Conservation (phyloP, 495 filamentous ascomycete genomes). For the Tuber aestivum region DNA sequence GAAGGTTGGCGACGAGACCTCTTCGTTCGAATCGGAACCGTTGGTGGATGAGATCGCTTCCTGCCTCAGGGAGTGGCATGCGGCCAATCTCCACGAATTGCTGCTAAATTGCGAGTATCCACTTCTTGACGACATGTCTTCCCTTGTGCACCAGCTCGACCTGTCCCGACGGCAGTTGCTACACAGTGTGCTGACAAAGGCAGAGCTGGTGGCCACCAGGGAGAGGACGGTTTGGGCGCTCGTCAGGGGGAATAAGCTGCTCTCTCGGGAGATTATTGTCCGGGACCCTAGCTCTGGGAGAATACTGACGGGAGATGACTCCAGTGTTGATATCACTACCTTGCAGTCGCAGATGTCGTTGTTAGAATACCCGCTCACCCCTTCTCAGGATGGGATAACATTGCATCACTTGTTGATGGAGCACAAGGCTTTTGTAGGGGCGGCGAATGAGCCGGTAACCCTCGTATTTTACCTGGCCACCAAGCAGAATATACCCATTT, state of each 20-base stretch:
- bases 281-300: constrained; percentile 77
- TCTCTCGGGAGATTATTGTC: constrained; percentile 87
- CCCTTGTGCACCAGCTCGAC: constrained; percentile 72
- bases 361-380: constrained; percentile 67
- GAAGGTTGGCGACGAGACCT: constrained; percentile 93
- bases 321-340: constrained; percentile 80
- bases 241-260: constrained; percentile 85
- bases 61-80: constrained; percentile 95
- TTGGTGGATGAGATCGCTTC: constrained; percentile 96
- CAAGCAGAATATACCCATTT: constrained; percentile 63
- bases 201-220: constrained; percentile 68
- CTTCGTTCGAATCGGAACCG: constrained; percentile 79
- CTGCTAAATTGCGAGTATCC: constrained; percentile 74
- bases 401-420: constrained; percentile 82
- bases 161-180: constrained; percentile 78
- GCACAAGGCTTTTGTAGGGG: constrained; percentile 69
- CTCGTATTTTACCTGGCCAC: constrained; percentile 74
- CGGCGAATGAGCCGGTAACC: constrained; percentile 63
- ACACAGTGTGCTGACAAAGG: constrained; percentile 81
- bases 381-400: constrained; percentile 60
- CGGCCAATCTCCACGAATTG: constrained; percentile 91
- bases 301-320: constrained; percentile 84
- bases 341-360: constrained; percentile 95
- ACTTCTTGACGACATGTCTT: constrained; percentile 71
- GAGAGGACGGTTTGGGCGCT: constrained; percentile 92